Base-by-base conservation (phyloP, 106 monocot species). In the Acorus gramineus region DNA sequence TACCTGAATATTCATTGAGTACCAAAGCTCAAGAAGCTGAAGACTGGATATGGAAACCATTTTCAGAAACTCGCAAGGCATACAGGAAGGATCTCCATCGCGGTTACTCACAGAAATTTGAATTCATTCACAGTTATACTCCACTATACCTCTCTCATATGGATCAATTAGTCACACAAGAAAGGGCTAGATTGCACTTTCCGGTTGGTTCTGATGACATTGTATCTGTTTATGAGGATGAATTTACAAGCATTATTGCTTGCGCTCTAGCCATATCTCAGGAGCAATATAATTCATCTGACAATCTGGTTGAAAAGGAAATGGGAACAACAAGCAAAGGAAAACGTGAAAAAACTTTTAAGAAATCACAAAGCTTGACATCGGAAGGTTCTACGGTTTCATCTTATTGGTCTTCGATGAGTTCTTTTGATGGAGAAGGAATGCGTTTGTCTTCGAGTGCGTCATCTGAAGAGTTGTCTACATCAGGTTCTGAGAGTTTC, bases 211-310 rank as follows among this genome's bases (percentile, higher is more conserved):
- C 79, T 10, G 76, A 85, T 68, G 77, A 75, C 55, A 67, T 65
- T 59, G 56, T 91, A 42, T 88, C 87, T 57, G 64, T 85, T 58
- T 76, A 59, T 50, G 87, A 85, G 60, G 88, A 88, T 74, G 91
- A 98, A 51, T 64, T 98, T 68, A 88, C 96, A 7, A 98, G 91
- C 68, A 74, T 98, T 60, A 92, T 98, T 71, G 85, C 96, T 43
- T 85, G 79, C 75, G 82, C 82, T 49, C 59, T 90, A 47, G 74
- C 76, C 3, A 50, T 74, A 60, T 74, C 56, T 56, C 76, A 82
- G 59, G 74, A 80, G 49, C 57, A 47, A 2, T 58, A 42, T 61
- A 62, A 28, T 46, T 52, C 71, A 6, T 12, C n/a, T 10, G 77
- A 80, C 9, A 64, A 9, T 9, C 2, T 7, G 44, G 47, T 52